These are phyloP conservation scores for Ascochyta pisi DNA, from an alignment of 2,329 filamentous ascomycete species.

Conservation along the genomic window DNA sequence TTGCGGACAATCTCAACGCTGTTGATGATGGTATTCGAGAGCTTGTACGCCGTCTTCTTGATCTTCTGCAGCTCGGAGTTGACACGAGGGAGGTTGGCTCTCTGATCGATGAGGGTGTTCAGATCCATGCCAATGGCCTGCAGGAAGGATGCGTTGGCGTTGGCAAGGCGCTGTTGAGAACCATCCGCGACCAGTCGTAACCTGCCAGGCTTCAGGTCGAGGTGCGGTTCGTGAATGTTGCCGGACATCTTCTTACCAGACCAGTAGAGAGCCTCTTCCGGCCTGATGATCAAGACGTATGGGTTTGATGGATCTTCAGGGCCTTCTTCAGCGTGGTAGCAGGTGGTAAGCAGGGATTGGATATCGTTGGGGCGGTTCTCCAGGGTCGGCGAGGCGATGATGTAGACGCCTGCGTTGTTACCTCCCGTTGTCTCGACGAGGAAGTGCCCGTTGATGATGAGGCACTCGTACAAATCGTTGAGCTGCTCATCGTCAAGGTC, in stretches of 20 bases:
- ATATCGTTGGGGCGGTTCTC: constrained; percentile 80
- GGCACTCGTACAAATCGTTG: constrained; percentile 78
- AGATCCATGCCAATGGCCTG: constrained; percentile 83
- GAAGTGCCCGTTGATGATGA: constrained; percentile 85
- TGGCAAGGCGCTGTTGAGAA: constrained; percentile 77
- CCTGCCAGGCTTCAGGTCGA: constrained; percentile 86
- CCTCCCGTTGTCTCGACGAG: constrained; percentile 76
- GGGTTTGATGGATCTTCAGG: constrained; percentile 78
- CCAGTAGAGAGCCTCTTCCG: constrained; percentile 82
- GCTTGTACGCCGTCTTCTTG: constrained; percentile 92
- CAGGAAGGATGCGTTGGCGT: constrained; percentile 79
- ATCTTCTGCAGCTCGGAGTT: constrained; percentile 92
- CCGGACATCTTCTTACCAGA: constrained; percentile 77
- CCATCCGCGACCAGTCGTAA: constrained; percentile 88
- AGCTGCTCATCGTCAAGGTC: constrained; percentile 71
- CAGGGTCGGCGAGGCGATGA: constrained; percentile 84
- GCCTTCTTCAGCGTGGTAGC: constrained; percentile 71
- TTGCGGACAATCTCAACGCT: constrained; percentile 91
- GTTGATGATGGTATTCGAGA: constrained; percentile 98
- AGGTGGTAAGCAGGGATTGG: constrained; percentile 82
- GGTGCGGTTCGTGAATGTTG: constrained; percentile 75
- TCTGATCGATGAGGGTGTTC: constrained; percentile 87
- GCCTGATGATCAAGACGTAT: constrained; percentile 84
- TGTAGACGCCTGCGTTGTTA: constrained; percentile 73
- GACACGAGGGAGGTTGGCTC: constrained; percentile 91